phyloP scores from a whole-genome alignment of 1,284 basidiomycete species.

The Rhodotorula sp. region DNA sequence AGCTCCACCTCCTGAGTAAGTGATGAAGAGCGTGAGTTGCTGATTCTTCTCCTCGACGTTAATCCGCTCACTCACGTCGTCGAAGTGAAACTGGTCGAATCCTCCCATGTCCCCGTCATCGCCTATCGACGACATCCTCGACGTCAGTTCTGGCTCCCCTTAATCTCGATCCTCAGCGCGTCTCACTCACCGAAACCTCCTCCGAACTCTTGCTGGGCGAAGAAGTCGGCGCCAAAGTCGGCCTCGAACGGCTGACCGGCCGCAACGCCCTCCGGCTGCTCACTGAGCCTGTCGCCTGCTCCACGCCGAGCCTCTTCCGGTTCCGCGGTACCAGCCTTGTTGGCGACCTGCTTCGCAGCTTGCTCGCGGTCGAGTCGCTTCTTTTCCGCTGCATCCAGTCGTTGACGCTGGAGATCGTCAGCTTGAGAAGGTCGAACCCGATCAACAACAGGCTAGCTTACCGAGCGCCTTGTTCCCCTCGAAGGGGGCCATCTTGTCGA shows the following conservation, averaged over 20 bases:
- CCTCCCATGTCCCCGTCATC: conserved; percentile 11
- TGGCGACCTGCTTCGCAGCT: neutral
- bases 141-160: neutral
- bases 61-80: neutral
- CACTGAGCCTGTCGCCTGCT: neutral
- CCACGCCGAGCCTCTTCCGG: neutral
- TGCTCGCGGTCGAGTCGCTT: conserved; percentile 6
- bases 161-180: neutral
- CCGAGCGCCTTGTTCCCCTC: conserved; percentile 20
- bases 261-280: neutral
- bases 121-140: neutral
- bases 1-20: conserved; percentile 19
- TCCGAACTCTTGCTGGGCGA: conserved; percentile 18
- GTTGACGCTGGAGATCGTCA: neutral
- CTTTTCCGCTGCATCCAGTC: conserved; percentile 13
- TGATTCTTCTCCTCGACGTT: too few relatives aligned
- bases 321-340: neutral
- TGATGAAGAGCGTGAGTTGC: neutral
- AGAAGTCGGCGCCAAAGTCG: conserved; percentile 12
- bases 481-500: conserved; percentile 8
- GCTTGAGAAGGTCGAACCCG: neutral
- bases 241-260: neutral
- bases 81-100: conserved; percentile 12
- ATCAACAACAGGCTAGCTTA: neutral
- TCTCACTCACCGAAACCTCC: conserved; percentile 24